Evolutionary conservation across 1,284 basidiomycete genomes (phyloP).

Genomic region (Vanrija humicola): DNA sequence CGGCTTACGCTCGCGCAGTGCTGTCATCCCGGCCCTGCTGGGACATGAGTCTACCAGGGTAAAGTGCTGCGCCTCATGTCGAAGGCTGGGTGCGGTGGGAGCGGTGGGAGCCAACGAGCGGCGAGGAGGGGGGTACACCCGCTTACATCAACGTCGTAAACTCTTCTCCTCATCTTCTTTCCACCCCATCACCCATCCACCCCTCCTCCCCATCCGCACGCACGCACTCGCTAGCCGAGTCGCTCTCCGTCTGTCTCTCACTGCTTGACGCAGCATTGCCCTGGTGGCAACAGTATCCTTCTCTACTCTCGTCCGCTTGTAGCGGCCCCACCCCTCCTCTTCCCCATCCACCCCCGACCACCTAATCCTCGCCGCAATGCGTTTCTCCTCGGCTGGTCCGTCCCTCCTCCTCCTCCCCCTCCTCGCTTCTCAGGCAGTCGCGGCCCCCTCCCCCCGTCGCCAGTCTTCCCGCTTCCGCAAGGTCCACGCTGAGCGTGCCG

Average conservation of each 20-base stretch:
- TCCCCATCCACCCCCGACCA: not conserved
- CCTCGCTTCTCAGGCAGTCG: conserved; percentile 27
- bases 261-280: conserved; percentile 32
- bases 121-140: not conserved
- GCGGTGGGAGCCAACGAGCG: not conserved
- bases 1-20: too few relatives aligned
- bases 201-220: not conserved
- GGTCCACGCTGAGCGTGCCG: conserved; percentile 16
- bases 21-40: too few relatives aligned
- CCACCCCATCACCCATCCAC: not conserved
- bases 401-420: conserved; percentile 33
- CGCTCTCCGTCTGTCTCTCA: not conserved
- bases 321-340: conserved; percentile 4
- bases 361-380: conserved; percentile 8
- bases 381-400: conserved; percentile 17
- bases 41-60: too few relatives aligned
- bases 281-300: conserved; percentile 22
- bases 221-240: conserved; percentile 19
- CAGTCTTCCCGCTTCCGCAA: conserved; percentile 20
- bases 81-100: too few relatives aligned
- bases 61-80: too few relatives aligned
- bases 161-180: not conserved
- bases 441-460: conserved; percentile 26
- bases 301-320: conserved; percentile 7
- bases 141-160: not conserved